Percentiles rank a stretch among this genome's conserved stretches.
phyloP scores from a whole-genome alignment of 2,329 filamentous ascomycete species.

The Stylonectria norvegica region DNA sequence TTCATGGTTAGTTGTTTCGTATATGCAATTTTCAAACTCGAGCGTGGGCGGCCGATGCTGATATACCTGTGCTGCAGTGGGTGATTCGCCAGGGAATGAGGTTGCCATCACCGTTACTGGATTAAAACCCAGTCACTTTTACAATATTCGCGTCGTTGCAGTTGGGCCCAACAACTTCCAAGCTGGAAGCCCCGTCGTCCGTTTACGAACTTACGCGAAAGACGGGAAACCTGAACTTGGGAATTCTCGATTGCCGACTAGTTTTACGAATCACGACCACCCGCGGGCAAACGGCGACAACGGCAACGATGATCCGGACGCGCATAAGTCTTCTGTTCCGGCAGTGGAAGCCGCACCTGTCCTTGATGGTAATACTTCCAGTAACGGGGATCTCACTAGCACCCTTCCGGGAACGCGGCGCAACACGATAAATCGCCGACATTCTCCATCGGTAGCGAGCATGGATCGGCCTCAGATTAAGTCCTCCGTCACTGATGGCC shows the following conservation, averaged over 20 bases:
- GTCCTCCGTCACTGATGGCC: slow-evolving; percentile 47
- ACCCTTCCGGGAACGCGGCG: slow-evolving; percentile 35
- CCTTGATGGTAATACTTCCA: slow-evolving; percentile 57
- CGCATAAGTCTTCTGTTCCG: slow-evolving; percentile 49
- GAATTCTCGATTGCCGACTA: slow-evolving; percentile 54
- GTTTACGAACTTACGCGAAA: slow-evolving; percentile 70
- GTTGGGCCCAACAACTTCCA: slow-evolving; percentile 91
- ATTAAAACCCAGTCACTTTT: slow-evolving; percentile 80
- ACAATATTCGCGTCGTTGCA: slow-evolving; percentile 89
- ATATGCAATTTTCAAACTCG: neutral
- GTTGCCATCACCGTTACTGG: slow-evolving; percentile 81
- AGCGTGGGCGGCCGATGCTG: slow-evolving; percentile 1
- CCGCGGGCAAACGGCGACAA: slow-evolving; percentile 39
- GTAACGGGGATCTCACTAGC: slow-evolving; percentile 63
- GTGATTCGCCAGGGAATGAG: slow-evolving; percentile 62
- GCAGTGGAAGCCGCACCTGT: slow-evolving; percentile 60
- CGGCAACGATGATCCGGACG: slow-evolving; percentile 44
- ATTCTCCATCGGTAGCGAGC: slow-evolving; percentile 67
- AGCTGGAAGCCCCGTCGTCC: slow-evolving; percentile 79
- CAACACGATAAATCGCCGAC: slow-evolving; percentile 66
- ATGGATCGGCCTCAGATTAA: slow-evolving; percentile 48
- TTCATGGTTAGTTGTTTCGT: slow-evolving; percentile 63
- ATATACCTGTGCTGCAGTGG: slow-evolving; percentile 56
- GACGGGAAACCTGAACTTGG: slow-evolving; percentile 62
- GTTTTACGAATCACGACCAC: slow-evolving; percentile 52